A percentile compares a stretch with the other conserved stretches of the same genome.
Conservation (phyloP, 306 rosid species). For the Acacia confusa region DNA sequence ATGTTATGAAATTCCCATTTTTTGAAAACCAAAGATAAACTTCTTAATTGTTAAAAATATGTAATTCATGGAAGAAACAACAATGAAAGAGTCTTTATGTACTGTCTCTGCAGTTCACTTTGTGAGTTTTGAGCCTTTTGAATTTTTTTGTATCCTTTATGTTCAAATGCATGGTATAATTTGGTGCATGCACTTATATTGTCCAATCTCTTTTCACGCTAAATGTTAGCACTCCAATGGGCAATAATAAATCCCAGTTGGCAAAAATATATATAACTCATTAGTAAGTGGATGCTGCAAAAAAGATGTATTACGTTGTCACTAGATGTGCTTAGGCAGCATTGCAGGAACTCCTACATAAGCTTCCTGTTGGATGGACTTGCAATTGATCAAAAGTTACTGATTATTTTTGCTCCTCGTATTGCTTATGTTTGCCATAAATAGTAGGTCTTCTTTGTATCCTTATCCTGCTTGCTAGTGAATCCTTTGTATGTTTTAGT, state of each 20-base stretch:
- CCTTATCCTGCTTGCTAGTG: neutral
- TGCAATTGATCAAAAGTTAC: slow-evolving; percentile 9
- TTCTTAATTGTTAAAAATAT: slow-evolving; percentile 7
- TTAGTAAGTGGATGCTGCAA: neutral
- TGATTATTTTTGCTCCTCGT: neutral
- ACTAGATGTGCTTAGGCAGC: slow-evolving; percentile 13
- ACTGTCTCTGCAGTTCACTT: neutral
- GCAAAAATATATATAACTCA: slow-evolving; percentile 11
- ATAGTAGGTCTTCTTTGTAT: slow-evolving; percentile 7
- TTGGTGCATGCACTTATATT: slow-evolving; percentile 1
- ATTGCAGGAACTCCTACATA: slow-evolving; percentile 12
- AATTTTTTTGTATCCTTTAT: slow-evolving; percentile 11
- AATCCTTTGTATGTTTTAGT: slow-evolving; percentile 14
- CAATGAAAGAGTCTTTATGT: neutral
- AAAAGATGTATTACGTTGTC: slow-evolving; percentile 4
- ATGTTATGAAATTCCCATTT: slow-evolving; percentile 6
- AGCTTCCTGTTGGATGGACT: neutral
- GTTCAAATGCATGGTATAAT: slow-evolving; percentile 17
- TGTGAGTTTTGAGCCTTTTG: neutral
- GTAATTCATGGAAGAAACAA: neutral
- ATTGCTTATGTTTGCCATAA: slow-evolving; percentile 13
- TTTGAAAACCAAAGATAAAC: slow-evolving; percentile 3
- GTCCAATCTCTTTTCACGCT: slow-evolving; percentile 6
- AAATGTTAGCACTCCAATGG: slow-evolving; percentile 10
- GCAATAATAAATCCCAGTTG: slow-evolving; percentile 8